Evolutionary conservation across 805 yeast species (phyloP), one percentile per base, ranked within the genome.

Genomic region (Dipodascopsis uninucleata): DNA sequence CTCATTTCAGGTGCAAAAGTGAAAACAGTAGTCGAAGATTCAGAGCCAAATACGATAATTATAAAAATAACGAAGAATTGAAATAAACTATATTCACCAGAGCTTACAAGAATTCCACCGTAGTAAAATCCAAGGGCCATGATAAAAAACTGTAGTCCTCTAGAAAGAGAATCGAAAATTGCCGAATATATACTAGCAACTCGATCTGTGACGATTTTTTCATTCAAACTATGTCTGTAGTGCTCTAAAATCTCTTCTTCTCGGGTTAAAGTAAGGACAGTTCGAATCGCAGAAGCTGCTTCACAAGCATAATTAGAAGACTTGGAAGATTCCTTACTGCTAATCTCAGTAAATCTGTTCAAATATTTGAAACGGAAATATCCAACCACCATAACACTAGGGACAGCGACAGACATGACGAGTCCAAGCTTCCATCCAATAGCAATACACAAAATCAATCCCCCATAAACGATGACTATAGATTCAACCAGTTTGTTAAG

Each of bases 1-100:
- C 72, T 68, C 65, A 69, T 63, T 40, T 69, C 71, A 3, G 73
- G 74, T 2, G 72, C 68, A 44, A 63, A 69, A 7, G 71, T 36
- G 52, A 68, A 67, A 6, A 66, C 36, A 17, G 57, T 38, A 17
- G 70, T 71, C 8, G 71, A 71, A 3, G 68, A 58, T 43, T 68
- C 70, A 2, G 72, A 67, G 31, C 71, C 71, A n/a, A 68, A 58
- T 10, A 64, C 60, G 26, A 67, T 58, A 23, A 63, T 58, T 43
- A 60, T 58, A 46, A 67, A 67, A 14, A 68, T 67, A 22, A 65
- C 67, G 39, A 62, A 68, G 57, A 66, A 67, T 33, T 59, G 58
- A 41, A 57, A 53, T 5, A 63, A 47, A 6, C 56, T 49, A 9
- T 58, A 56, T 31, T 55, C 56, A 21, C 52, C 58, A 31, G 58